Evolutionary conservation across 2,329 filamentous ascomycete genomes (phyloP).

Genomic region (Calonectria montana): DNA sequence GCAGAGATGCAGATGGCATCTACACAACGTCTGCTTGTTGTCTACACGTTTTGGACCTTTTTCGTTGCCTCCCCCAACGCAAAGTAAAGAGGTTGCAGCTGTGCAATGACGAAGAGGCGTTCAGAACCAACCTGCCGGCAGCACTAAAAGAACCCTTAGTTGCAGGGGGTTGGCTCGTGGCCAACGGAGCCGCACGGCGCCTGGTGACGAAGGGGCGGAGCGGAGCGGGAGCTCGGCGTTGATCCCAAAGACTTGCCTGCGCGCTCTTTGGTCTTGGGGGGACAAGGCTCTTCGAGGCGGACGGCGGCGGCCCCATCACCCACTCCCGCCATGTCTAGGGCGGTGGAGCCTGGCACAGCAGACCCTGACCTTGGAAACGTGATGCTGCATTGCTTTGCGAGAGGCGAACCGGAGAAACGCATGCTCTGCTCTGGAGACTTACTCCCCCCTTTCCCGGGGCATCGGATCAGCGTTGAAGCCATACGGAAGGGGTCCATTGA

Average conservation of each 20-base stretch:
- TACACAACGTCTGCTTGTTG: neutral
- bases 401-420: neutral
- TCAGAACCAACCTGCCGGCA: neutral
- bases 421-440: neutral
- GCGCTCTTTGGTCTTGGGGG: constrained; percentile 1
- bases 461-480: neutral
- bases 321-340: constrained; percentile 25
- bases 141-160: neutral
- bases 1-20: neutral
- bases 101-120: constrained; percentile 23
- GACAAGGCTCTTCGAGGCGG: constrained; percentile 34
- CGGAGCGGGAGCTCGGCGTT: constrained; percentile 14
- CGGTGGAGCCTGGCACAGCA: constrained; percentile 10
- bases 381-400: constrained; percentile 12
- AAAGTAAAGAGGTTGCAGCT: neutral
- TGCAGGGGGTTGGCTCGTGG: neutral
- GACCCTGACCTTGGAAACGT: constrained; percentile 20
- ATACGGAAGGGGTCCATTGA: neutral
- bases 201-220: constrained; percentile 5
- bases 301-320: constrained; percentile 31
- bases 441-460: neutral
- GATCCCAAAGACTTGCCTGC: neutral
- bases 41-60: neutral
- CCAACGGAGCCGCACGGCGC: constrained; percentile 13
- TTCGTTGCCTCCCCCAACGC: neutral